Base-by-base conservation (phyloP, 2,329 filamentous ascomycete genomes). In the Exophiala oligosperma region DNA sequence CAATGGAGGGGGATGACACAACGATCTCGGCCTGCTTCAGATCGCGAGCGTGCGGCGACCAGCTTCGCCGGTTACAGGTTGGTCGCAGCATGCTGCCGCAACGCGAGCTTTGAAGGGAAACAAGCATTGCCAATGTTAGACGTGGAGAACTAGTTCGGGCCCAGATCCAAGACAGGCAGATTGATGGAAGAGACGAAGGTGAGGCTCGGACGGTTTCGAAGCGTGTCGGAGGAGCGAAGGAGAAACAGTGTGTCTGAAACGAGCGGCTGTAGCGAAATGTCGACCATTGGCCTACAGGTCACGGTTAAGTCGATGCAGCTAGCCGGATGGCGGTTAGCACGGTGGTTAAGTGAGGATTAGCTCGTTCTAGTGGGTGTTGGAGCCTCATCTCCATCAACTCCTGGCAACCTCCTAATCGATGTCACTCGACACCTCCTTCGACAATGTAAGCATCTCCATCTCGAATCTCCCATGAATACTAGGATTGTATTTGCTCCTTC, bases 41-140 rank as follows among this genome's bases (percentile, higher is more conserved):
- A 49, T 52, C 28, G 37, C 14, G 46, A 46, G 52, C 41, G 52
- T 29, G 21, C 43, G 37, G 28, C 52, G 51, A 44, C 57, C 48
- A 54, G 57, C 54, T 51, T 54, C 35, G 48, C 53, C 46, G 61
- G 61, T 61, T 61, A 63, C 61, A 63, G 61, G 61, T 63, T 57
- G 61, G 58, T 61, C 55, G 49, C 55, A 57, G 52, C 28, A 47
- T 53, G 55, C 21, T 43, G 53, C 49, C 44, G 55, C 35, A 43
- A 26, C 23, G 48, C 17, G 32, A 21, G 17, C 17, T 37, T 38
- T 17, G 43, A 51, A 40, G 48, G 49, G 40, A 52, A 55, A 57
- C 54, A 63, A 65, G 63, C 60, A 60, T 60, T 61, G 61, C 58
- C 63, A 62, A 65, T 63, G 63, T 63, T 63, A 60, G 26, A 46